Conservation (phyloP, 495 filamentous ascomycete species). For the Sporormia fimetaria region DNA sequence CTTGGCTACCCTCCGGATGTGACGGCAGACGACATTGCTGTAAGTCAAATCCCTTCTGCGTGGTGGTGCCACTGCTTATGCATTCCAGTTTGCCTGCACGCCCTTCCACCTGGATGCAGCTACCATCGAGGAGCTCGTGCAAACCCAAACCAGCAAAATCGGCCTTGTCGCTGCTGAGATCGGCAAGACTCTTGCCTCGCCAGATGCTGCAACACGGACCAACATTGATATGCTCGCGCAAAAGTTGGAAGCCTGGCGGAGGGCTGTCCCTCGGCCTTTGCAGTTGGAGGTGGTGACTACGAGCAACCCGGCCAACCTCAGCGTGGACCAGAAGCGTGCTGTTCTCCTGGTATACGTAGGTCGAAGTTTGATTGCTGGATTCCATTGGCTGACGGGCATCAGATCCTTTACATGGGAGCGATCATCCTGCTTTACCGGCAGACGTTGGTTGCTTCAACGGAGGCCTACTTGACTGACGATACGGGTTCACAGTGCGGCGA, state of each 20-base stretch:
- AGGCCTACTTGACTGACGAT: constrained; percentile 10
- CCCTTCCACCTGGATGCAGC: background rate
- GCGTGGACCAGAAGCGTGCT: constrained; percentile 15
- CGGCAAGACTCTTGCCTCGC: constrained; percentile 15
- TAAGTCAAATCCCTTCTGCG: constrained; percentile 3
- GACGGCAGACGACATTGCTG: constrained; percentile 12
- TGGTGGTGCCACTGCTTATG: constrained; percentile 3
- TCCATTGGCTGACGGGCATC: background rate
- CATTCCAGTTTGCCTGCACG: constrained; percentile 11
- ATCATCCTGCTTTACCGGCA: constrained; percentile 22
- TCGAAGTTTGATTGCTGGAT: background rate
- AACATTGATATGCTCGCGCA: constrained; percentile 11
- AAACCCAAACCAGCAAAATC: constrained; percentile 19
- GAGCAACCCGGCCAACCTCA: constrained; percentile 2
- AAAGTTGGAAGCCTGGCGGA: constrained; percentile 20
- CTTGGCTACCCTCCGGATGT: constrained; percentile 19
- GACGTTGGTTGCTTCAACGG: constrained; percentile 13
- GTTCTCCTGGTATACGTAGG: constrained; percentile 25
- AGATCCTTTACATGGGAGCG: constrained; percentile 25
- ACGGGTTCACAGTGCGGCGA: constrained; percentile 7
- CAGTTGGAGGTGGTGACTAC: constrained; percentile 14
- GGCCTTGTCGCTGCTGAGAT: constrained; percentile 24
- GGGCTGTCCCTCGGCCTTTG: constrained; percentile 10
- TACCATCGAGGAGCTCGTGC: constrained; percentile 16
- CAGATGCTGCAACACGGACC: constrained; percentile 10